Evolutionary conservation across 2,329 filamentous ascomycete species (phyloP).

Genomic region (Dactylellina parvicollis): DNA sequence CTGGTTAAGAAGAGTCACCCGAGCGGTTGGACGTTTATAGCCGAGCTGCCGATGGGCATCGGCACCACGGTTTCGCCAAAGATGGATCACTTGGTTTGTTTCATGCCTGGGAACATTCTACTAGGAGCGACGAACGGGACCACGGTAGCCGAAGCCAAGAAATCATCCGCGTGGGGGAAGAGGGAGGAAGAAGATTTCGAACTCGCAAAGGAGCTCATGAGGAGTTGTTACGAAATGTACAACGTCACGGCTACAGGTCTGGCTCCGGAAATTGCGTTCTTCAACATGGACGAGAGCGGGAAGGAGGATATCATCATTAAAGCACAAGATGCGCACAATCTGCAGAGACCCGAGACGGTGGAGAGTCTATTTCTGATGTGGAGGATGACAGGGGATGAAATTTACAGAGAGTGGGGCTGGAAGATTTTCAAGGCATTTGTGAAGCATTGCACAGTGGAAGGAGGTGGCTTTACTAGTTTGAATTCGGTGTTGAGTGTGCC

Average conservation of each 20-base stretch:
- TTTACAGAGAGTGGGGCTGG: constrained; percentile 97
- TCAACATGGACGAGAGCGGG: constrained; percentile 72
- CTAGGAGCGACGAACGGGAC: constrained; percentile 83
- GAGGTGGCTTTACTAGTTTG: constrained; percentile 79
- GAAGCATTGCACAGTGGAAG: constrained; percentile 82
- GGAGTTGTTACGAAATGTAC: constrained; percentile 99
- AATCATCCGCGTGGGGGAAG: constrained; percentile 76
- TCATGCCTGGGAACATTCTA: constrained; percentile 95
- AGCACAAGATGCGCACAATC: constrained; percentile 84
- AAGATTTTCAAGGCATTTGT: constrained; percentile 95
- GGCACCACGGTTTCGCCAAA: constrained; percentile 75
- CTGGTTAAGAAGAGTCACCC: constrained; percentile 87
- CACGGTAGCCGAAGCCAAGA: constrained; percentile 77
- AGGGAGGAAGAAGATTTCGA: constrained; percentile 86
- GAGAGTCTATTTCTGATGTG: constrained; percentile 98
- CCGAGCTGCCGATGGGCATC: constrained; percentile 81
- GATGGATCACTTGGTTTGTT: constrained; percentile 98
- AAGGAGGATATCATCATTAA: constrained; percentile 80
- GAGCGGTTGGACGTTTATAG: constrained; percentile 85
- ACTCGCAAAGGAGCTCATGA: constrained; percentile 88
- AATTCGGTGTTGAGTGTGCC: constrained; percentile 78
- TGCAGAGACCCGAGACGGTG: constrained; percentile 95
- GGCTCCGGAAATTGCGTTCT: constrained; percentile 94
- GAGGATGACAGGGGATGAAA: constrained; percentile 89
- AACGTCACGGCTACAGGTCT: constrained; percentile 87